Conservation (phyloP, 2,329 filamentous ascomycete species). For the Cadophora luteo-olivacea region DNA sequence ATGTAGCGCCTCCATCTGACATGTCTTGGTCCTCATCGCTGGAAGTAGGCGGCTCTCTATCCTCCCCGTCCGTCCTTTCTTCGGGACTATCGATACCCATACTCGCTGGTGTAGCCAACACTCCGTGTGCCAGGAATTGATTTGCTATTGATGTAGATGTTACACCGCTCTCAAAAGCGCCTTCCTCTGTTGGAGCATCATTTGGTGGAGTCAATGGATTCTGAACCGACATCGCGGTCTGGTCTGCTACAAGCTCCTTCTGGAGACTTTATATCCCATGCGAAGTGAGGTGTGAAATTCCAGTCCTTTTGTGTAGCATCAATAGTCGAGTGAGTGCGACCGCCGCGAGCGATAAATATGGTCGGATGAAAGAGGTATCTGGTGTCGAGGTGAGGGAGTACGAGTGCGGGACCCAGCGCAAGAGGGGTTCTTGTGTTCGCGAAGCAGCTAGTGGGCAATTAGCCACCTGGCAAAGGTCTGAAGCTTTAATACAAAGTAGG, state of each 20-base stretch:
- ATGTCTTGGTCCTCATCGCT: slow-evolving; percentile 42
- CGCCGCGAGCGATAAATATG: slow-evolving; percentile 24
- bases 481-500: neutral
- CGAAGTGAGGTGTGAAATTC: slow-evolving; percentile 29
- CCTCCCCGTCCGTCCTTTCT: slow-evolving; percentile 28
- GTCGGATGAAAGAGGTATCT: slow-evolving; percentile 33
- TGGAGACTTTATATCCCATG: slow-evolving; percentile 32
- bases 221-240: slow-evolving; percentile 37
- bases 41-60: slow-evolving; percentile 24
- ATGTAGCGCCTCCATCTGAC: slow-evolving; percentile 40
- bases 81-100: slow-evolving; percentile 28
- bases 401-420: slow-evolving; percentile 23
- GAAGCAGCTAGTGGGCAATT: slow-evolving; percentile 17
- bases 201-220: slow-evolving; percentile 38
- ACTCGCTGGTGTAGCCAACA: slow-evolving; percentile 29
- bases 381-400: slow-evolving; percentile 29
- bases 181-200: slow-evolving; percentile 33
- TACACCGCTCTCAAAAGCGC: slow-evolving; percentile 28
- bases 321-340: slow-evolving; percentile 22
- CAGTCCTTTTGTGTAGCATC: slow-evolving; percentile 31
- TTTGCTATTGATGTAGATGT: slow-evolving; percentile 11
- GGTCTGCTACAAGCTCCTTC: slow-evolving; percentile 30
- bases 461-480: slow-evolving; percentile 5
- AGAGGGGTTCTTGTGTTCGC: slow-evolving; percentile 16
- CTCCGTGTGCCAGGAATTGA: slow-evolving; percentile 22